Base-by-base conservation (phyloP, 257 asterid genomes). In the Thymus quinquecostatus region DNA sequence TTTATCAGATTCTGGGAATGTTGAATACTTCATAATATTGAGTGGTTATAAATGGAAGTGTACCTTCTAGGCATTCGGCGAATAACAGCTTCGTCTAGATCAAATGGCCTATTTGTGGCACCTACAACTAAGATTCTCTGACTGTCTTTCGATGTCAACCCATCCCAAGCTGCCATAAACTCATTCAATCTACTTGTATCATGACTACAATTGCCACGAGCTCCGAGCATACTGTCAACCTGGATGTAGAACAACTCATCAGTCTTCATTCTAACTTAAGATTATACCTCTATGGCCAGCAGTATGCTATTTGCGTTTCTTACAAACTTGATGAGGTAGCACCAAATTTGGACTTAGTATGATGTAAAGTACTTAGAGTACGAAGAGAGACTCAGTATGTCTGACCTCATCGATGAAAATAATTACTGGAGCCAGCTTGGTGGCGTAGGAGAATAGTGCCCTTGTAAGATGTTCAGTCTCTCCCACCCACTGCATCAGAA, bases 41-140 rank as follows among this genome's bases (percentile, higher is more conserved):
- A 21, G 21, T 21, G 3, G 44, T 6, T 21, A 21, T 21, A 21
- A 21, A 38, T 38, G 5, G 5, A 2, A 2, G 3, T 6, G 30
- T 41, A 89, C 94, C 92, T 84, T 75, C 94, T 81, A 29, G 96
- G 94, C 79, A 89, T 76, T 65, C 94, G 90, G 64, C 88, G 96
- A 71, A 89, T 84, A 68, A 87, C 96, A 43, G 96, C 96, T 66
- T 89, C 96, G 57, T 21, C 21, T 21, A 21, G 21, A 21, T 21
- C 21, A 21, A 21, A 21, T 21, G 21, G 21, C 21, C 21, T 21
- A 21, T 21, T 21, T 21, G 21, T 21, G 21, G 21, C 21, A 21
- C 21, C 21, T 21, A 21, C 21, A 14, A 89, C 81, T 58, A 89
- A 89, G 81, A 89, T 86, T 71, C 84, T 80, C 80, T 85, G 87